Evolutionary conservation across 2,329 filamentous ascomycete species (phyloP), one percentile per base, ranked within the genome.

Genomic region (Fusarium illudens): DNA sequence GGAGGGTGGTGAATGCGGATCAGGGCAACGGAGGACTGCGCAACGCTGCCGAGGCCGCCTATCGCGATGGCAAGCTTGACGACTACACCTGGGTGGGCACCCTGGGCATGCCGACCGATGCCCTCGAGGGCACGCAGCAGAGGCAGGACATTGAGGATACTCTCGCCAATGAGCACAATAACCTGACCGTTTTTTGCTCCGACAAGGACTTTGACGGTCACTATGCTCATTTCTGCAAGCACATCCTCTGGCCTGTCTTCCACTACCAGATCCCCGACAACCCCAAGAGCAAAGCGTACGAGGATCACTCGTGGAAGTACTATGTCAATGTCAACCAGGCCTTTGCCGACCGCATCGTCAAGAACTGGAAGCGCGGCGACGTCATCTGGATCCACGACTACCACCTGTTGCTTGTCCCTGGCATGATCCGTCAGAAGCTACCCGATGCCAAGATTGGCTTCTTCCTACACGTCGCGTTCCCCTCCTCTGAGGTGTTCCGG

Each of bases 241-340:
- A 95, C 75, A 97, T 98, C 58, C 84, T 98, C 7, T 98, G 95
- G 95, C 95, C 95, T 1, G 94, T 97, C 63, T 97, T 98, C 79
- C 94, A 98, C 80, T 98, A 98, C 78, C 94, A 97, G 79, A 97
- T 98, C 62, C 96, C 95, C 0, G 96, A 98, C 77, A 96, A 97
- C 76, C 95, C 95, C 25, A 97, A 97, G 84, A 97, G 94, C 87
- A 98, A 98, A 79, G 95, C 95, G 0, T 98, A 97, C 78, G 92
- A 97, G 78, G 95, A 98, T 72, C 94, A 98, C 79, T 97, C 94
- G 0, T 98, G 94, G 93, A 87, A 94, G 71, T 97, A 93, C 82
- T 98, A 98, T 74, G 91, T 94, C 76, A 93, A 92, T 56, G 87
- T 97, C 75, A 97, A 97, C 81, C 91, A 96, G 78, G 93, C 91